phyloP scores from a whole-genome alignment of 2,329 filamentous ascomycete genomes.

The Fusarium staphyleae region DNA sequence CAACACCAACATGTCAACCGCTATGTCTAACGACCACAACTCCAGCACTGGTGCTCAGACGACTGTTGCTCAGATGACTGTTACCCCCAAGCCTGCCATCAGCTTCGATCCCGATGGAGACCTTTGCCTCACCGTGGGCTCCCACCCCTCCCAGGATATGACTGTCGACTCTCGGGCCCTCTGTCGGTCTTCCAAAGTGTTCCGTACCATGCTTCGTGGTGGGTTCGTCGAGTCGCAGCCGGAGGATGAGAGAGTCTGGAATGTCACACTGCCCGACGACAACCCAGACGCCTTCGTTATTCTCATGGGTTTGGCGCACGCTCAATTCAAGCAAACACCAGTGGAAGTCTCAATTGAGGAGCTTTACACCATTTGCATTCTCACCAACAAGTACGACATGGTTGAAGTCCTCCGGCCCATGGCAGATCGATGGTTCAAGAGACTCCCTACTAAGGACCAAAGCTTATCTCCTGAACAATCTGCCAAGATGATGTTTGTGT shows the following conservation, averaged over 20 bases:
- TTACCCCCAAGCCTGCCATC: neutral
- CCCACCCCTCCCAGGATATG: conserved; percentile 3
- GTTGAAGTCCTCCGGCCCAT: conserved; percentile 17
- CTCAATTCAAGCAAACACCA: conserved; percentile 10
- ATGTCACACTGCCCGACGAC: conserved; percentile 10
- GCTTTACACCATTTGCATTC: conserved; percentile 11
- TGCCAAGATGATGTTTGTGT: conserved; percentile 12
- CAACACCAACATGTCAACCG: too few relatives aligned
- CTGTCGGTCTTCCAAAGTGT: conserved; percentile 6
- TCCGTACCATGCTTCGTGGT: conserved; percentile 1
- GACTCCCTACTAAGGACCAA: too few relatives aligned
- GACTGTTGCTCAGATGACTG: too few relatives aligned
- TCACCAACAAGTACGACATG: conserved; percentile 31
- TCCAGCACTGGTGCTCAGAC: too few relatives aligned
- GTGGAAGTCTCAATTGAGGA: neutral
- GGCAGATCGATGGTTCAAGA: conserved; percentile 20
- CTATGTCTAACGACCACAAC: too few relatives aligned
- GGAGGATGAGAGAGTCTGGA: neutral
- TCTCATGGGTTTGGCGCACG: conserved; percentile 20
- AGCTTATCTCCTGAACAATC: neutral
- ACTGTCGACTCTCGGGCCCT: conserved; percentile 22
- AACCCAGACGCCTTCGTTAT: conserved; percentile 4
- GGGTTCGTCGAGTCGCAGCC: neutral
- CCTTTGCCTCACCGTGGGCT: conserved; percentile 10
- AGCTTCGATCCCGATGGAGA: conserved; percentile 17